These are phyloP conservation scores for Pilaira anomala DNA, from an alignment of 192 early-diverging fungal genomes.

Conservation along the genomic window DNA sequence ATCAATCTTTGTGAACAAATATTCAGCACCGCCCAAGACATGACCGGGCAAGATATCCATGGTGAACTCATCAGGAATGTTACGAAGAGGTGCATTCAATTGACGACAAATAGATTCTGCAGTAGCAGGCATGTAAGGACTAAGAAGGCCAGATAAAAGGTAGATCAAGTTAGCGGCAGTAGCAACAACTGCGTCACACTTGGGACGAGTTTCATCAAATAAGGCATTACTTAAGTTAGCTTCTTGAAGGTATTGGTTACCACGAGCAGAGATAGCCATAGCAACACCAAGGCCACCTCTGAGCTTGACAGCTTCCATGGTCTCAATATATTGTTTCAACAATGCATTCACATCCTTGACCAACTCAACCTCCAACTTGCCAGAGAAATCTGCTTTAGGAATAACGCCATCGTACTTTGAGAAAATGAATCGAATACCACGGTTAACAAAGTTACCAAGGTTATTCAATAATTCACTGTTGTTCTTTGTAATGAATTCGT, in stretches of 20 bases:
- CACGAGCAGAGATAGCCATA: constrained; percentile 94
- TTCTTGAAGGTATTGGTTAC: constrained; percentile 94
- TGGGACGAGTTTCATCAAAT: constrained; percentile 68
- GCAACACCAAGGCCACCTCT: constrained; percentile 74
- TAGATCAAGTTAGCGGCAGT: constrained; percentile 86
- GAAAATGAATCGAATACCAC: constrained; percentile 88
- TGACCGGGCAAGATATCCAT: constrained; percentile 83
- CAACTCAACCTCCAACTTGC: constrained; percentile 64
- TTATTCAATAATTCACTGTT: constrained; percentile 95
- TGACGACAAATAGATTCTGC: constrained; percentile 75
- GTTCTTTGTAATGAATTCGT: constrained; percentile 88
- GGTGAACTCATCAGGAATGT: constrained; percentile 73
- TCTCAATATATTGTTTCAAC: constrained; percentile 71
- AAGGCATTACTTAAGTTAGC: constrained; percentile 88
- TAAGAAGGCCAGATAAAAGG: constrained; percentile 79
- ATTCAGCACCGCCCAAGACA: constrained; percentile 78
- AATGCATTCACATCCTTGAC: constrained; percentile 80
- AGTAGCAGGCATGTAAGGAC: constrained; percentile 92
- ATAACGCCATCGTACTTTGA: constrained; percentile 90
- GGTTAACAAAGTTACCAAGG: constrained; percentile 97
- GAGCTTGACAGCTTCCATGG: constrained; percentile 83
- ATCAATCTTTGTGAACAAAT: constrained; percentile 90
- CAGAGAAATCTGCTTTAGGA: constrained; percentile 56
- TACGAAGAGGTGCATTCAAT: constrained; percentile 78
- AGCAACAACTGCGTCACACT: constrained; percentile 86